Percentiles rank a stretch among this genome's conserved stretches.
Evolutionary conservation across 2,329 filamentous ascomycete genomes (phyloP).

Genomic region (Xylariaceae sp.): DNA sequence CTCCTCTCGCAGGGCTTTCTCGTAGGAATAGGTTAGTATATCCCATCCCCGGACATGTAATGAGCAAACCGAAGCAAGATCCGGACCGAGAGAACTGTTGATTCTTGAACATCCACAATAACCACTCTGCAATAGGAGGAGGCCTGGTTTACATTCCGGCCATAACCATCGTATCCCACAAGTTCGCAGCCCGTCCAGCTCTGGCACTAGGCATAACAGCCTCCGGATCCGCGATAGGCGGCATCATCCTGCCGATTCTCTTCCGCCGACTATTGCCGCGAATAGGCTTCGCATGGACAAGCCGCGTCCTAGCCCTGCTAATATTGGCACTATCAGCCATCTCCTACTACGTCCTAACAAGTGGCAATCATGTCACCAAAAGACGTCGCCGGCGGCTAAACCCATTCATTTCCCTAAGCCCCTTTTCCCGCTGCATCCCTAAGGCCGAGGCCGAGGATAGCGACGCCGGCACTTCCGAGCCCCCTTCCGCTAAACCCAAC

Average conservation of each 20-base stretch:
- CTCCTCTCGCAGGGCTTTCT: constrained; percentile 43
- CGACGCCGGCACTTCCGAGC: neutral
- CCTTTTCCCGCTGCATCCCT: neutral
- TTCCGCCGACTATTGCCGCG: constrained; percentile 22
- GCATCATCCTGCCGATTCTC: constrained; percentile 35
- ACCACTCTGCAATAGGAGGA: too few relatives aligned
- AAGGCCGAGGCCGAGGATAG: neutral
- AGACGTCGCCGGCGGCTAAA: too few relatives aligned
- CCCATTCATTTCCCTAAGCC: too few relatives aligned
- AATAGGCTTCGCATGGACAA: constrained; percentile 29
- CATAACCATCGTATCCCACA: constrained; percentile 34
- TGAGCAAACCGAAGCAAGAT: too few relatives aligned
- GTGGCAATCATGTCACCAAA: neutral
- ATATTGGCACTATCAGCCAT: constrained; percentile 29
- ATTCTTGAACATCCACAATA: too few relatives aligned
- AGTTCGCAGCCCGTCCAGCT: constrained; percentile 31
- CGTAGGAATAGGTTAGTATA: constrained; percentile 41
- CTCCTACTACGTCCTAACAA: constrained; percentile 3
- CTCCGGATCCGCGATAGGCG: constrained; percentile 32
- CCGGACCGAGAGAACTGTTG: too few relatives aligned
- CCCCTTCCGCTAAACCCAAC: neutral
- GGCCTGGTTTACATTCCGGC: constrained; percentile 40
- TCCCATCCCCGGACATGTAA: too few relatives aligned
- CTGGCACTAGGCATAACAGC: constrained; percentile 36
- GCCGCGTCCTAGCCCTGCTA: constrained; percentile 33